Base-by-base conservation (phyloP, 306 rosid species). In the Elaeagnus macrophylla region DNA sequence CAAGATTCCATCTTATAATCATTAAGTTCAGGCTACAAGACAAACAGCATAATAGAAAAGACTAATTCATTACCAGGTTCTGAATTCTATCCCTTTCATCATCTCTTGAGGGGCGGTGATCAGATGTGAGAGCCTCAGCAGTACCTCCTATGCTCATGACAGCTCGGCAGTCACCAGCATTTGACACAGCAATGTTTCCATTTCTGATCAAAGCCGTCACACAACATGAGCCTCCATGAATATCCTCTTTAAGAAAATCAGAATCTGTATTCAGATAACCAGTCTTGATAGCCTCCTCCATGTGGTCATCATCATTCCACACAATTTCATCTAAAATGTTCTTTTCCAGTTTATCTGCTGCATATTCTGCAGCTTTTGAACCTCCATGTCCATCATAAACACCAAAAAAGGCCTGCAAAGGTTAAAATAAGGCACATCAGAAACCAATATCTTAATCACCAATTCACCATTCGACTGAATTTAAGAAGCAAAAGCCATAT, bases 361-460 rank as follows among this genome's bases (percentile, higher is more conserved):
- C 80, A 18, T 61, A 75, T 36, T 75, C 70, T 6, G 80, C 57
- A 12, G 73, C 80, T 18, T 65, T 63, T 16, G 61, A 62, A 36
- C 80, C 80, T 54, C 80, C 80, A 66, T 75, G 80, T 4, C 80
- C 80, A 16, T 75, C 80, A 7, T 70, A 64, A 53, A 75, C 80
- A 11, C 66, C 67, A 41, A 75, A 75, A 40, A 65, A 61, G 16
- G 80, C 80, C 80, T 75, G 66, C 32, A 43, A 16, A 12, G n/a
- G 8, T 0, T 17, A 45, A 12, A 14, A 45, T 12, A 15, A 15
- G 15, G 15, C 7, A 45, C 17, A 45, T 45, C 49, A 7, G 15
- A 45, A 17, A 17, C 15, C 49, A 14, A 12, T 4, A 45, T 12
- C 15, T 17, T 3, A 45, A 5, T 17, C n/a, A 45, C n/a, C 48